Evolutionary conservation across 2,329 filamentous ascomycete genomes (phyloP), one percentile per base, ranked within the genome.

Genomic region (Periconia sp.): DNA sequence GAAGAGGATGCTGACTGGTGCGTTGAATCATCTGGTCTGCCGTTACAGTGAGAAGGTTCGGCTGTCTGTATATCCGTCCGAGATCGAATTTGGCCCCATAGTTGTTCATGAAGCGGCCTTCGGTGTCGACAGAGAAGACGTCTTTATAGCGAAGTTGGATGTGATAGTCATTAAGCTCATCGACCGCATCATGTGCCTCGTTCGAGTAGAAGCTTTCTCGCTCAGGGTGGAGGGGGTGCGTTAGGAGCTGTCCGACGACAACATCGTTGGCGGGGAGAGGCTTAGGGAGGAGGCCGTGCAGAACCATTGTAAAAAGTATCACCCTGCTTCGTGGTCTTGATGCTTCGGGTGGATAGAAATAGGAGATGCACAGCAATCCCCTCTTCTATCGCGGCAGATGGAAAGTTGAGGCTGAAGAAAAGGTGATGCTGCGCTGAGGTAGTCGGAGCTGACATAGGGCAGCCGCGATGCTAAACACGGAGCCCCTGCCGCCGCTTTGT

Each of bases 11-110:
- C 46, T 66, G 61, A 40, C 54, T 63, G 3, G 57, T 63, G 13
- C 66, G 63, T 40, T 70, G 66, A 18, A 70, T 62, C 65, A 70
- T 70, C 48, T 70, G 65, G 52, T 70, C 65, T 2, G 65, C 65
- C 28, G 46, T 54, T 31, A 70, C 66, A 2, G 58, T 68, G 17
- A 70, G 54, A 34, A 70, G 53, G 22, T 70, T 66, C 8, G 66
- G 65, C 54, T 70, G 65, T 19, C 66, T 52, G 57, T 63, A 70
- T 48, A 70, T 58, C 24, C 59, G 53, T 7, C 66, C 66, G 1
- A 70, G 56, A 33, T 70, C 66, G 51, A 68, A 70, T 38, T 66
- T 68, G 47, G 65, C 64, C 48, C 66, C 66, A 52, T 69, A 70
- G 45, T 66, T 69, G 43, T 61, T 57, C 46, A 65, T 62, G 56